Base-by-base conservation (phyloP, 768 basidiomycete species). In the Termitomyces sp. region DNA sequence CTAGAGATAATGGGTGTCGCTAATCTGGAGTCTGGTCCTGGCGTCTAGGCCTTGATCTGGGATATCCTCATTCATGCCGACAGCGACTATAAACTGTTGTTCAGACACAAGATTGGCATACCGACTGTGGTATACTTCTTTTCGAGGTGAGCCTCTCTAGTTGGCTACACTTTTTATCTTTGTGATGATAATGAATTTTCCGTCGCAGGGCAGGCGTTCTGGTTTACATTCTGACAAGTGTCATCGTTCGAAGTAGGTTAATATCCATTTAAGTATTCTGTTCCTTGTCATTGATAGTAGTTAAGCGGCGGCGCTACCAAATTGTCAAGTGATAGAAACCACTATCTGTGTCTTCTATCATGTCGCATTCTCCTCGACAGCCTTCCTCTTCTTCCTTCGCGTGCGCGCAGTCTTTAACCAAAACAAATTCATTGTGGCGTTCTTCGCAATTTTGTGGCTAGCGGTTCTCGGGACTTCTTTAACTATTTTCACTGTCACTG, bases 321-420 rank as follows among this genome's bases (percentile, higher is more conserved):
- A 68, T 46, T 75, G 72, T 58, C 55, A 65, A 22, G 67, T 66
- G 7, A 51, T 73, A 20, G 60, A 66, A 55, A 64, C 64, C 35
- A 66, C 63, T 2, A 60, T 68, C 20, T 67, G 66, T 33, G 55
- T 67, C 28, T 65, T 64, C 24, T 73, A 66, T 42, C 65, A 67
- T 33, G 49, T 74, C 4, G 65, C 70, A 0, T 65, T 68, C n/a
- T 65, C 68, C 1, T 67, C 66, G 4, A 71, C 71, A 1, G 65
- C 71, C 2, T 65, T 73, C 28, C 68, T 76, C 4, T 73, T 76
- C 58, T 71, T 76, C 55, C 67, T 73, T 42, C 68, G 74, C 22
- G 72, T 72, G 3, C 68, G 69, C 36, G 72, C 76, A 11, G 64
- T 78, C 22, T 78, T 73, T 62, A 56, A 64, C 12, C 50, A 63